Evolutionary conservation across 2,329 filamentous ascomycete genomes (phyloP).

Genomic region (Corynespora cassiicola): DNA sequence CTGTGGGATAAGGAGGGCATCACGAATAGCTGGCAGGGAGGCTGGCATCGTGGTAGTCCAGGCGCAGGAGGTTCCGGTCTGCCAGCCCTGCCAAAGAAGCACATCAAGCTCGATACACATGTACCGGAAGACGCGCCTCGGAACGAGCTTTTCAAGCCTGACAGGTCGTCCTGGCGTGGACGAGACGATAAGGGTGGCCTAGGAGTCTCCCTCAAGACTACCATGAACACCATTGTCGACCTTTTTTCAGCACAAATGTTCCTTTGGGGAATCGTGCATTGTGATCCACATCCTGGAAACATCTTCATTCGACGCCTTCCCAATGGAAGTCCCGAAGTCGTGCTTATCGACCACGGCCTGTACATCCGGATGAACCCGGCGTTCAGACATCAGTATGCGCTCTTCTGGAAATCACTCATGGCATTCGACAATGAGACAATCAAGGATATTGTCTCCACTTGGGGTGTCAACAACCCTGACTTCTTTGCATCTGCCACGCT

Average conservation of each 20-base stretch:
- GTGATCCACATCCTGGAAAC: slow-evolving; percentile 96
- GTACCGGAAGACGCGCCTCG: slow-evolving; percentile 43
- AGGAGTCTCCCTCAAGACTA: slow-evolving; percentile 79
- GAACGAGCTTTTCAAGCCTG: slow-evolving; percentile 75
- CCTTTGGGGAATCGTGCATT: slow-evolving; percentile 93
- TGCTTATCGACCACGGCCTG: slow-evolving; percentile 95
- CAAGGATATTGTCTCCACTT: slow-evolving; percentile 71
- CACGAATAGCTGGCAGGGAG: slow-evolving; percentile 78
- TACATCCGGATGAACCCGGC: slow-evolving; percentile 88
- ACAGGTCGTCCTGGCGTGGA: slow-evolving; percentile 80
- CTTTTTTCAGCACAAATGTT: slow-evolving; percentile 98
- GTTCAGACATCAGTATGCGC: slow-evolving; percentile 85
- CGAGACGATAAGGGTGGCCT: slow-evolving; percentile 76
- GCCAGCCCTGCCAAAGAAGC: slow-evolving; percentile 44
- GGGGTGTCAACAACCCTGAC: slow-evolving; percentile 90
- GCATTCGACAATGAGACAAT: slow-evolving; percentile 91
- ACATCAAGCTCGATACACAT: slow-evolving; percentile 40
- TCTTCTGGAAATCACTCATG: slow-evolving; percentile 93
- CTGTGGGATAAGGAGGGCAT: slow-evolving; percentile 91
- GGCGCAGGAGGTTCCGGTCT: slow-evolving; percentile 75
- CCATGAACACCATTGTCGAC: slow-evolving; percentile 97
- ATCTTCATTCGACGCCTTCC: slow-evolving; percentile 91
- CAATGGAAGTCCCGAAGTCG: slow-evolving; percentile 83
- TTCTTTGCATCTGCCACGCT: slow-evolving; percentile 91
- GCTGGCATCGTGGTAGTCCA: slow-evolving; percentile 76